Base-by-base conservation (phyloP, 176 grass and related monocot species). In the Hyparrhenia diplandra region DNA sequence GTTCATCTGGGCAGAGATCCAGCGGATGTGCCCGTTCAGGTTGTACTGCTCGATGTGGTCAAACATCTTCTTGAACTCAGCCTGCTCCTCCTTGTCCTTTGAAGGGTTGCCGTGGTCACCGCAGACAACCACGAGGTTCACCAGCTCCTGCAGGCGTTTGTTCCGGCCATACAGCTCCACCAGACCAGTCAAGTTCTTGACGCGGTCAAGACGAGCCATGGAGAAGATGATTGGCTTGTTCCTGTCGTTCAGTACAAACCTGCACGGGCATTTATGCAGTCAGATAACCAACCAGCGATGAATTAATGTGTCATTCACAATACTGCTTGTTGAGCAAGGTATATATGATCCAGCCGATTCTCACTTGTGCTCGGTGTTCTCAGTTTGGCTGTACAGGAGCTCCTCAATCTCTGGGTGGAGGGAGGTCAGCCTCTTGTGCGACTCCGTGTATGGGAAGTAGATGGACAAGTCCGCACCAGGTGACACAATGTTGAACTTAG, bases 1-100 rank as follows among this genome's bases (percentile, higher is more conserved):
- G 87, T 99, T 99, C 96, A 99, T 99, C 79, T 99, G 96, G 2
- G 96, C 96, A 13, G 96, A 99, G 88, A 99, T 95, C 96, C 96
- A 99, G 13, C 96, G 79, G 65, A 99, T 80, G 73, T 99, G 93
- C 2, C 96, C 93, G 20, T 82, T 87, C 77, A 99, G 41, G 35
- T 88, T 90, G 88, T 99, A 92, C 65, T 99, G 71, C 74, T 99
- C 96, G 66, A 99, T 95, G 20, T 71, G 81, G 49, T 80, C 86
- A 49, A 91, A 99, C 96, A 99, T 99, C 83, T 99, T 99, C 76
- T 91, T 86, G 82, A 93, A 95, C 80, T 99, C 96, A 14, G 93
- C 96, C 82, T 95, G 92, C 70, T 99, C 96, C 77, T 99, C 96
- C 52, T 91, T 89, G 83, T 99, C 96, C 84, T 99, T 99, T 0